Conservation (phyloP, 1,284 basidiomycete genomes). For the Nidula niveotomentosa region DNA sequence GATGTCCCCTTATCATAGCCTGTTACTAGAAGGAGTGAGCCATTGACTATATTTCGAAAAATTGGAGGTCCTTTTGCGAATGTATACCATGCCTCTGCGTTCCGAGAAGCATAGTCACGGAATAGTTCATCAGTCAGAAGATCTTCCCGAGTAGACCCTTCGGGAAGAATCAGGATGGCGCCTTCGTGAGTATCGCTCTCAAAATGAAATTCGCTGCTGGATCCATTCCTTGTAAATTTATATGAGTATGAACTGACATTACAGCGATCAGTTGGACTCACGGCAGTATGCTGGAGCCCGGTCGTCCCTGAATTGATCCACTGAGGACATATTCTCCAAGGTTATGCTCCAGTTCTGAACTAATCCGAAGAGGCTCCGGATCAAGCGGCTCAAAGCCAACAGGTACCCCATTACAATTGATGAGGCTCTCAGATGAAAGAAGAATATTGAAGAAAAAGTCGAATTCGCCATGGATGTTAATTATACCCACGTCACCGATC, state of each 20-base stretch:
- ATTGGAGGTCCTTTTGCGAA: constrained; percentile 4
- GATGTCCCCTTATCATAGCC: constrained; percentile 12
- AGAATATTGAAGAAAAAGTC: constrained; percentile 33
- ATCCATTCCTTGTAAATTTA: background rate
- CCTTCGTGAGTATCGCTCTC: background rate
- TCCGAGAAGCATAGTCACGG: constrained; percentile 3
- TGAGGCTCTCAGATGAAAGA: constrained; percentile 13
- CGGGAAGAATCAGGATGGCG: constrained; percentile 13
- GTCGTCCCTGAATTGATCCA: background rate
- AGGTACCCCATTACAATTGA: constrained; percentile 15
- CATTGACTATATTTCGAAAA: constrained; percentile 5
- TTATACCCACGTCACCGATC: constrained; percentile 27
- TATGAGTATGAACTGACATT: background rate
- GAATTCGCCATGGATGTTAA: constrained; percentile 26
- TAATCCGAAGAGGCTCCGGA: background rate
- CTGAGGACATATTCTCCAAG: background rate
- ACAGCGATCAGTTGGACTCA: background rate
- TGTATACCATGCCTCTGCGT: constrained; percentile 12
- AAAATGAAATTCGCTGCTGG: background rate
- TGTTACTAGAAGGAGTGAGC: constrained; percentile 10
- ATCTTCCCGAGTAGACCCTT: constrained; percentile 6
- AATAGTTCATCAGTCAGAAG: constrained; percentile 5
- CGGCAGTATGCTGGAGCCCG: background rate
- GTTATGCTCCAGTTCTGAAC: background rate
- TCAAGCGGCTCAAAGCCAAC: constrained; percentile 7